A percentile compares a stretch with the other conserved stretches of the same genome.
These are phyloP conservation scores for Colletotrichum sp. DNA, from an alignment of 2,329 filamentous ascomycete genomes.

Conservation along the genomic window DNA sequence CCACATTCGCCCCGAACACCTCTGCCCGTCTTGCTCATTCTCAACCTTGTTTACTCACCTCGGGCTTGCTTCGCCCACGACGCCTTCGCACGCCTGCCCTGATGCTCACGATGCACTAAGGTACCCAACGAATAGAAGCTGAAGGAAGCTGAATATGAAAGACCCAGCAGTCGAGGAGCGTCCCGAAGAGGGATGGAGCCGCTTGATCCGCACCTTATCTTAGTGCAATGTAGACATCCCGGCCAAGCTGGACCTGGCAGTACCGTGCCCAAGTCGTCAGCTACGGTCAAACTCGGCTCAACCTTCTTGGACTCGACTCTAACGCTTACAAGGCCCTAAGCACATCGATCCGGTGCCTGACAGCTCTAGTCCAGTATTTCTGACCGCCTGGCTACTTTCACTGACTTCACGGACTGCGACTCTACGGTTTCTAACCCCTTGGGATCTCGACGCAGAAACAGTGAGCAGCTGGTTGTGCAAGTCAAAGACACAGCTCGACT, in stretches of 20 bases:
- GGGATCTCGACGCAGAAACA: background rate
- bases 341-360: background rate
- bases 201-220: background rate
- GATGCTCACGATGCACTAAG: background rate
- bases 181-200: background rate
- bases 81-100: background rate
- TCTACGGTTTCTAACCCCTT: background rate
- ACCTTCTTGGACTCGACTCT: background rate
- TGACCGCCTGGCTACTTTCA: background rate
- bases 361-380: background rate
- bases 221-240: background rate
- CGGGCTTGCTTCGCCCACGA: background rate
- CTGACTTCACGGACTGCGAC: background rate
- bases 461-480: background rate
- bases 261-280: background rate
- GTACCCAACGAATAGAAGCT: background rate
- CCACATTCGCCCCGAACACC: background rate
- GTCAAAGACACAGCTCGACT: background rate
- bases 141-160: background rate
- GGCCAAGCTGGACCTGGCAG: background rate
- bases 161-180: background rate
- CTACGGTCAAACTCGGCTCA: background rate
- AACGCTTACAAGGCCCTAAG: background rate
- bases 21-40: background rate
- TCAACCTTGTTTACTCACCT: background rate